Base-by-base conservation (phyloP, 2,329 filamentous ascomycete species). In the Karstenula rhodostoma region DNA sequence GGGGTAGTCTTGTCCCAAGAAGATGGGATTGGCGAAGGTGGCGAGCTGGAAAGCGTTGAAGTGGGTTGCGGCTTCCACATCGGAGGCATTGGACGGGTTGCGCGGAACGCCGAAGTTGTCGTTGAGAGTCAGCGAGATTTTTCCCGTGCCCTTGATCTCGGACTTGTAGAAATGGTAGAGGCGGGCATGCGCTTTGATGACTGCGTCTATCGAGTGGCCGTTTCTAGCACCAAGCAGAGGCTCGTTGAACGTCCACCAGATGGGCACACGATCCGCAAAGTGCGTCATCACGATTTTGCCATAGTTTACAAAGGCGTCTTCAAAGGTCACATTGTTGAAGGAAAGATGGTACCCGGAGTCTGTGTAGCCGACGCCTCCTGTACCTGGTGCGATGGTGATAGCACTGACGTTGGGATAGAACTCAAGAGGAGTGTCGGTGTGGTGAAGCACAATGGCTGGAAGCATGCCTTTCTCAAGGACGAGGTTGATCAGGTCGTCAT, bases 181-280 rank as follows among this genome's bases (percentile, higher is more conserved):
- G 23, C 80, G 75, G 0, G 83, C 83, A 58, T 86, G 84, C 0
- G 84, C 77, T 58, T 82, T 82, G 57, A 73, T 66, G 3, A 73
- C 65, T 0, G 71, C 59, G 48, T 74, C 52, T 33, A 73, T 64
- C 0, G 62, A 85, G 64, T 78, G 77, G 1, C 80, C 79, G 53
- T 81, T 80, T 52, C 74, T 71, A 2, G 77, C 73, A 25, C 78
- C 78, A 1, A 83, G 67, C 0, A 83, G 73, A 2, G 83, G 83
- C 69, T 86, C 84, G 63, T 86, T 85, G 70, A 84, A 85, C 1
- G 83, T 85, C 65, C 81, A 83, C 82, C 83, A 86, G 4, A 81
- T 76, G 0, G 83, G 79, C 0, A 86, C 82, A 0, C 84, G 79
- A 57, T 85, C 81, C 4, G 82, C 82, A 62, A 81, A 86, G 56